These are phyloP conservation scores for Chalciporus piperatus DNA, from an alignment of 768 basidiomycete genomes.

Conservation along the genomic window DNA sequence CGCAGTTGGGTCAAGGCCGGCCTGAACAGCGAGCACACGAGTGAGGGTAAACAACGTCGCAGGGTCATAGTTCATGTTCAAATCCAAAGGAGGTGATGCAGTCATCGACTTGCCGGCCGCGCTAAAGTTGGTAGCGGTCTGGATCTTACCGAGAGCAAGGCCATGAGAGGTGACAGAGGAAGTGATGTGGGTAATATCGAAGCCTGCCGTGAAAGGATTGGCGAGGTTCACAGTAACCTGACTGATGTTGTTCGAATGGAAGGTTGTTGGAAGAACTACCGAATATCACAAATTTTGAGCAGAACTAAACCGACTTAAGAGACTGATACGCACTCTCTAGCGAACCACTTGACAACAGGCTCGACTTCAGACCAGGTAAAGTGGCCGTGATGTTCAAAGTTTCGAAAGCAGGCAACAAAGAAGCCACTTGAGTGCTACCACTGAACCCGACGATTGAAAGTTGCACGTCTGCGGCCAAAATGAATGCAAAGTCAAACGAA, in stretches of 20 bases:
- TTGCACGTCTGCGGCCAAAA: conserved; percentile 43
- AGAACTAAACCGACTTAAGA: neutral
- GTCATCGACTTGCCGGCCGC: conserved; percentile 53
- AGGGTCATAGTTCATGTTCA: conserved; percentile 69
- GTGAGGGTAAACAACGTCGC: conserved; percentile 68
- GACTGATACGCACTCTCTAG: conserved; percentile 45
- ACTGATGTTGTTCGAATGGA: conserved; percentile 56
- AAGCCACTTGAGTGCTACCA: conserved; percentile 57
- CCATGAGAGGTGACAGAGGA: conserved; percentile 63
- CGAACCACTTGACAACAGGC: conserved; percentile 53
- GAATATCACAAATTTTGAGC: neutral
- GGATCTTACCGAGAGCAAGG: conserved; percentile 60
- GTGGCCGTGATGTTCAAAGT: conserved; percentile 52
- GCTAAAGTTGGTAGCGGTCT: conserved; percentile 48
- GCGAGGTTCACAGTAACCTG: conserved; percentile 59
- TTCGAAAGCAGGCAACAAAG: conserved; percentile 59
- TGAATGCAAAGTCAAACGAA: neutral
- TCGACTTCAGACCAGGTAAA: conserved; percentile 58
- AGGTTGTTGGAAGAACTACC: conserved; percentile 63
- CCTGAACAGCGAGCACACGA: conserved; percentile 61
- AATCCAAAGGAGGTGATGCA: conserved; percentile 53
- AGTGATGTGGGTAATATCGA: conserved; percentile 55
- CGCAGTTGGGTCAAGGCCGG: conserved; percentile 56
- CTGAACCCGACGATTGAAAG: conserved; percentile 57
- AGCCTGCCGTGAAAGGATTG: conserved; percentile 65